Evolutionary conservation across 352 stramenopile species (phyloP).

Genomic region (Pythium oligandrum): DNA sequence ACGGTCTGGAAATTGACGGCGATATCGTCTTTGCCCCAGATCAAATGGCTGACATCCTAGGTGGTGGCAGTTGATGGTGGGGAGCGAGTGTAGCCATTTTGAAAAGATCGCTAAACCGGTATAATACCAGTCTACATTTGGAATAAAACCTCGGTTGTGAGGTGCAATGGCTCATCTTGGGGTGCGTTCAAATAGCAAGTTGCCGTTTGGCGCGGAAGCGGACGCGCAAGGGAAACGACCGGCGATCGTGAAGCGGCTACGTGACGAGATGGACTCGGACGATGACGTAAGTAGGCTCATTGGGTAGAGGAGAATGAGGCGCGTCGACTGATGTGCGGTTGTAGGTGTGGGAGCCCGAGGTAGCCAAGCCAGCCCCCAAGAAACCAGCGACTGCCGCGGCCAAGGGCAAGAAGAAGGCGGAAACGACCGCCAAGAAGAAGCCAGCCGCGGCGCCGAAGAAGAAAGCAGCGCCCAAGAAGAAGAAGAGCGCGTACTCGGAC

Average conservation of each 20-base stretch:
- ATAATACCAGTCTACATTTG: slow-evolving; percentile 1
- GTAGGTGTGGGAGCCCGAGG: slow-evolving; percentile 19
- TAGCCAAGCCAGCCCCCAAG: slow-evolving; percentile 19
- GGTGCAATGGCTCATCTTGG: slow-evolving; percentile 6
- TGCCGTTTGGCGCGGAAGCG: slow-evolving; percentile 10
- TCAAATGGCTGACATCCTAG: slow-evolving; percentile 40
- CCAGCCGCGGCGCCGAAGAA: slow-evolving; percentile 30
- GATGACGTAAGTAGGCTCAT: slow-evolving; percentile 28
- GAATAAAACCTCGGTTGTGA: slow-evolving; percentile 9
- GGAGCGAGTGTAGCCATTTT: slow-evolving; percentile 10
- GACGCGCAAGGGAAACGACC: background rate
- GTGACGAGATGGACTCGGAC: slow-evolving; percentile 37
- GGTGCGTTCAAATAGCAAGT: slow-evolving; percentile 16
- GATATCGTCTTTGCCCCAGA: slow-evolving; percentile 28
- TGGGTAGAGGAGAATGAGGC: too few species aligned
- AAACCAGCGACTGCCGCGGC: slow-evolving; percentile 6
- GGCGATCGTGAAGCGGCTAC: slow-evolving; percentile 3
- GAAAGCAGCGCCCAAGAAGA: slow-evolving; percentile 29
- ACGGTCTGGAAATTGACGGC: slow-evolving; percentile 7
- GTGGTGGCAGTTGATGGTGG: slow-evolving; percentile 21
- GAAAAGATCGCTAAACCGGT: background rate
- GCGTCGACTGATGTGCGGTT: background rate
- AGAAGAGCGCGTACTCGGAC: slow-evolving; percentile 39
- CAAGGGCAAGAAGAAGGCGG: slow-evolving; percentile 24
- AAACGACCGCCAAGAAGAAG: slow-evolving; percentile 16